A percentile compares a stretch with the other conserved stretches of the same genome.
Evolutionary conservation across 176 grass and related monocot genomes (phyloP).

Genomic region (Ananas comosus): DNA sequence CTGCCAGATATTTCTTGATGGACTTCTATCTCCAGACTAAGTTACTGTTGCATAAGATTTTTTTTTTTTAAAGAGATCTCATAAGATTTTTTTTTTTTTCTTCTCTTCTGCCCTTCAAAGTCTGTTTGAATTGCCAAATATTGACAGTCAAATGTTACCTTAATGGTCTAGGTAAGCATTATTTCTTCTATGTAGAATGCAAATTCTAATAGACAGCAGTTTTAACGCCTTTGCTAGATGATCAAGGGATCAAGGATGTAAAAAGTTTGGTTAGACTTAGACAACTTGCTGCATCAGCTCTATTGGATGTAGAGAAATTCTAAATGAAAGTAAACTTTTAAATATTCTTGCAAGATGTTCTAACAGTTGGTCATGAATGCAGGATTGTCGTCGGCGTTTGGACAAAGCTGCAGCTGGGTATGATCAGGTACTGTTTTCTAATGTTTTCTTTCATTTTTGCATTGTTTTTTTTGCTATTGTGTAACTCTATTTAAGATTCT

Average conservation of each 20-base stretch:
- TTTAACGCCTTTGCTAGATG: neutral
- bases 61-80: too few relatives aligned
- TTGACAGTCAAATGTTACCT: too few relatives aligned
- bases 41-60: too few relatives aligned
- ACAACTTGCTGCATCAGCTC: neutral
- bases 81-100: too few relatives aligned
- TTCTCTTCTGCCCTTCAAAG: too few relatives aligned
- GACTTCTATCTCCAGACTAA: neutral
- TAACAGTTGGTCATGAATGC: slow-evolving; percentile 17
- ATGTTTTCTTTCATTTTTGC: neutral
- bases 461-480: slow-evolving; percentile 1
- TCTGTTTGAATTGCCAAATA: too few relatives aligned
- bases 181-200: too few relatives aligned
- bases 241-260: too few relatives aligned
- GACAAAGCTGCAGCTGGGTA: slow-evolving; percentile 85
- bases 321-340: neutral
- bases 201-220: neutral
- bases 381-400: slow-evolving; percentile 85
- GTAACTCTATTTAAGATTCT: slow-evolving; percentile 8
- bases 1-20: neutral
- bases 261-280: neutral
- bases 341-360: slow-evolving; percentile 3
- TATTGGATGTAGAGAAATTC: neutral
- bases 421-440: slow-evolving; percentile 64
- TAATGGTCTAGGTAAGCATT: too few relatives aligned